A percentile compares a stretch with the other conserved stretches of the same genome.
phyloP scores from a whole-genome alignment of 176 grass and related monocot species.

The Oryza punctata region DNA sequence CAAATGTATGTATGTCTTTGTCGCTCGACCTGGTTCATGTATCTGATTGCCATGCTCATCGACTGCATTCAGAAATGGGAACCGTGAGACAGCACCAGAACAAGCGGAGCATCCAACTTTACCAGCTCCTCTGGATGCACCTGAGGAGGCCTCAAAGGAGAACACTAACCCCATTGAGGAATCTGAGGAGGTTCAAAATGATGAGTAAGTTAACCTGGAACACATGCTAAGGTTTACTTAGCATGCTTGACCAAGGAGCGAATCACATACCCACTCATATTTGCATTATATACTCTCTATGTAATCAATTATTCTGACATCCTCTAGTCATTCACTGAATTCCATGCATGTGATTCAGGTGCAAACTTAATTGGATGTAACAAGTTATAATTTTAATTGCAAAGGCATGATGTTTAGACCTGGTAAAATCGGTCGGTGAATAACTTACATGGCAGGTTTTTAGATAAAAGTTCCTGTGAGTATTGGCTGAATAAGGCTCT shows the following conservation, averaged over 20 bases:
- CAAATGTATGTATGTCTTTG: not conserved
- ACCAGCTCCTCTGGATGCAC: slow-evolving; percentile 48
- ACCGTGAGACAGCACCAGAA: not conserved
- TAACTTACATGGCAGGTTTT: not conserved
- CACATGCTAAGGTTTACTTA: not conserved
- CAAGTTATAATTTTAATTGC: not conserved
- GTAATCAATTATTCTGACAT: not conserved
- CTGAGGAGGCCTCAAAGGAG: slow-evolving; percentile 45
- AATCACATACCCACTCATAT: not conserved
- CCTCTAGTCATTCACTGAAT: not conserved
- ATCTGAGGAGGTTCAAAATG: slow-evolving; percentile 52
- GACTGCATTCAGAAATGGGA: slow-evolving; percentile 37
- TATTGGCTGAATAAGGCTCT: not conserved
- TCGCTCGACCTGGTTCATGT: not conserved
- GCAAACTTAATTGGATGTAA: not conserved
- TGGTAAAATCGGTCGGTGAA: not conserved
- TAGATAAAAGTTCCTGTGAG: not conserved
- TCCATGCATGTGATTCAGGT: not conserved
- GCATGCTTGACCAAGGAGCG: not conserved
- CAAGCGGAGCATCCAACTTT: slow-evolving; percentile 7
- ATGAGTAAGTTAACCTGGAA: slow-evolving; percentile 39
- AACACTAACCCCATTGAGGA: slow-evolving; percentile 50
- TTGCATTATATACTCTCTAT: not conserved
- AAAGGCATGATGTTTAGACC: not conserved
- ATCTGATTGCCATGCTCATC: not conserved